These are phyloP conservation scores for Gynandropsis gynandra DNA, from an alignment of 345 rosid genomes.

Conservation along the genomic window DNA sequence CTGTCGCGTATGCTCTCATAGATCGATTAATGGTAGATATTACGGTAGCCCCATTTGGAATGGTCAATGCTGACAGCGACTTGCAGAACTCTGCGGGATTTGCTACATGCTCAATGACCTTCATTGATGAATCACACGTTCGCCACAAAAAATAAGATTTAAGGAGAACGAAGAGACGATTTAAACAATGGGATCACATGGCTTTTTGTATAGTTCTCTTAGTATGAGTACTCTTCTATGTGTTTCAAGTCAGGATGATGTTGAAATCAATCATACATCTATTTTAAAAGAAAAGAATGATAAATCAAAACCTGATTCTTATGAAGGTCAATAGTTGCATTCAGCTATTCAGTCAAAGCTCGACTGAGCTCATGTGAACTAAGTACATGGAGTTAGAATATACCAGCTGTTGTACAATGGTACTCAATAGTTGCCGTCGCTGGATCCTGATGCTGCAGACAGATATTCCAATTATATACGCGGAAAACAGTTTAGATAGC, in stretches of 20 bases:
- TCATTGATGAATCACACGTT: constrained; percentile 15
- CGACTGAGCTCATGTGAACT: neutral
- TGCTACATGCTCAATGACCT: constrained; percentile 97
- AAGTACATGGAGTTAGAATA: constrained; percentile 3
- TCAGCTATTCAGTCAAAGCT: neutral
- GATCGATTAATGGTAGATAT: constrained; percentile 82
- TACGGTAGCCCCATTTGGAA: constrained; percentile 62
- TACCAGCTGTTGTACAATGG: constrained; percentile 87
- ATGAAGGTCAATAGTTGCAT: constrained; percentile 4
- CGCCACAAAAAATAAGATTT: constrained; percentile 4
- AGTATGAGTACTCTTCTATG: no score
- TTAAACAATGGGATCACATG: neutral
- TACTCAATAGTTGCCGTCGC: constrained; percentile 70
- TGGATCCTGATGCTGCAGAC: constrained; percentile 62
- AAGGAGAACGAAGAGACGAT: constrained; percentile 8
- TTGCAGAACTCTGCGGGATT: constrained; percentile 87
- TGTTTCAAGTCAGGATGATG: no score
- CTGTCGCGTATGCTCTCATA: constrained; percentile 75
- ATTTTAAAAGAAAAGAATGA: neutral
- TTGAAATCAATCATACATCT: constrained; percentile 10
- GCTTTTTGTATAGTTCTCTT: no score
- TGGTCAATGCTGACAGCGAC: constrained; percentile 62
- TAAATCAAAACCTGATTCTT: neutral
- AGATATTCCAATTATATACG: constrained; percentile 17
- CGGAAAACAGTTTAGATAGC: neutral